Conservation (phyloP, 2,329 filamentous ascomycete species). For the Ceratocystis cubensis region DNA sequence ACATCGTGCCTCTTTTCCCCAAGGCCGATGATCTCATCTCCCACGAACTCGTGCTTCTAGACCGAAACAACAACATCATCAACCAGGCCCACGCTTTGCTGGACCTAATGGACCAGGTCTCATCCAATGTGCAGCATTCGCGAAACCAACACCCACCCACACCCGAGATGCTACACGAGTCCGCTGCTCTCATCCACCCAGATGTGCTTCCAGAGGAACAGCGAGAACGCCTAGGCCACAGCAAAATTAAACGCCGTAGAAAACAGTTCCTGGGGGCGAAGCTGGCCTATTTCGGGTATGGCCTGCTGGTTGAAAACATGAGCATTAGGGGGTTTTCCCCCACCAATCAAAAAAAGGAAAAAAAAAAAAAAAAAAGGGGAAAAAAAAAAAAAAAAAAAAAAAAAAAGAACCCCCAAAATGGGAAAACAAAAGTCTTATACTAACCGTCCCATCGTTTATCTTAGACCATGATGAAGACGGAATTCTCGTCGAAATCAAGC, state of each 20-base stretch:
- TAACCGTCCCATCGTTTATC: conserved; percentile 15
- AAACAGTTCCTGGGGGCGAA: conserved; percentile 38
- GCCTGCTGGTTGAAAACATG: conserved; percentile 66
- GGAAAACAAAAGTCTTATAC: background rate
- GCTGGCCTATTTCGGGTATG: conserved; percentile 42
- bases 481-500: conserved; percentile 60
- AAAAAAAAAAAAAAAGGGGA: background rate
- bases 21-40: conserved; percentile 34
- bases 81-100: conserved; percentile 42
- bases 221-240: conserved; percentile 3
- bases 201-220: conserved; percentile 14
- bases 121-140: conserved; percentile 19
- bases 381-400: background rate
- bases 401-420: background rate
- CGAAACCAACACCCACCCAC: conserved; percentile 16
- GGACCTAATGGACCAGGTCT: conserved; percentile 33
- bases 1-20: conserved; percentile 21
- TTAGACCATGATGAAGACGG: conserved; percentile 26
- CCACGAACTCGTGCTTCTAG: conserved; percentile 37
- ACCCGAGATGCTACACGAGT: conserved; percentile 18
- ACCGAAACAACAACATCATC: conserved; percentile 29
- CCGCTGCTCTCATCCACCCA: conserved; percentile 8
- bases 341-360: too few species aligned
- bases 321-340: conserved; percentile 29
- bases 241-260: conserved; percentile 26